These are phyloP conservation scores for Eruca vesicaria DNA, from an alignment of 441 rosid species.

Conservation along the genomic window DNA sequence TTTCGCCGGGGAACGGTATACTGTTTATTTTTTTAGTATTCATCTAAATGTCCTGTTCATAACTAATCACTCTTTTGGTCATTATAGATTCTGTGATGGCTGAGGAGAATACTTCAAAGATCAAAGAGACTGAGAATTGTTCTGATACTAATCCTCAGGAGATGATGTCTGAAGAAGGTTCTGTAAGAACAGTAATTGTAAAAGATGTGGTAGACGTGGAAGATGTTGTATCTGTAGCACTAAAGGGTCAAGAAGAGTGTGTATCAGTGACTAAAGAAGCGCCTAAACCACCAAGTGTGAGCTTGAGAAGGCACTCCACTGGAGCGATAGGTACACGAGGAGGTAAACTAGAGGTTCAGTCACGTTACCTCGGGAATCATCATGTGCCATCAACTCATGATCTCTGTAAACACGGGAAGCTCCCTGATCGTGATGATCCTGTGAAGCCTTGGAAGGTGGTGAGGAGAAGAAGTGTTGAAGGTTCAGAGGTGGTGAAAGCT, in stretches of 20 bases:
- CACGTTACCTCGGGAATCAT: conserved; percentile 45
- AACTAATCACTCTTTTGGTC: not conserved
- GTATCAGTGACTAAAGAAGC: not conserved
- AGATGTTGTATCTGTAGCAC: conserved; percentile 14
- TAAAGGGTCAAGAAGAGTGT: conserved; percentile 14
- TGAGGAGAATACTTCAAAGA: conserved; percentile 24
- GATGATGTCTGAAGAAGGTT: conserved; percentile 3
- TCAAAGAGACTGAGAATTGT: conserved; percentile 25
- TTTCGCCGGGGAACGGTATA: too few species aligned
- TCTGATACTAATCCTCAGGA: not conserved
- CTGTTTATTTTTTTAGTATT: too few species aligned
- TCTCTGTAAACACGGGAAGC: conserved; percentile 47
- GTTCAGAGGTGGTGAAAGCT: conserved; percentile 10
- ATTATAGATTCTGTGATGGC: conserved; percentile 25
- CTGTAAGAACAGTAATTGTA: not conserved
- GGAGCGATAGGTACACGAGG: conserved; percentile 41
- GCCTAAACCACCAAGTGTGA: conserved; percentile 25
- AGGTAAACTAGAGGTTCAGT: conserved; percentile 25
- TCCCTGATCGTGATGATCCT: conserved; percentile 17
- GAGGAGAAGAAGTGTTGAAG: conserved; percentile 17
- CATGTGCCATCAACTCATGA: conserved; percentile 56
- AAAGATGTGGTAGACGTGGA: conserved; percentile 5
- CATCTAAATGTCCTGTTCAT: not conserved
- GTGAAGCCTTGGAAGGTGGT: conserved; percentile 23
- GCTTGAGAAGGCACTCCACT: conserved; percentile 44